Percentiles rank a stretch among this genome's conserved stretches.
Conservation (phyloP, 139 green algal species). For the Diplosphaera chodatii region DNA sequence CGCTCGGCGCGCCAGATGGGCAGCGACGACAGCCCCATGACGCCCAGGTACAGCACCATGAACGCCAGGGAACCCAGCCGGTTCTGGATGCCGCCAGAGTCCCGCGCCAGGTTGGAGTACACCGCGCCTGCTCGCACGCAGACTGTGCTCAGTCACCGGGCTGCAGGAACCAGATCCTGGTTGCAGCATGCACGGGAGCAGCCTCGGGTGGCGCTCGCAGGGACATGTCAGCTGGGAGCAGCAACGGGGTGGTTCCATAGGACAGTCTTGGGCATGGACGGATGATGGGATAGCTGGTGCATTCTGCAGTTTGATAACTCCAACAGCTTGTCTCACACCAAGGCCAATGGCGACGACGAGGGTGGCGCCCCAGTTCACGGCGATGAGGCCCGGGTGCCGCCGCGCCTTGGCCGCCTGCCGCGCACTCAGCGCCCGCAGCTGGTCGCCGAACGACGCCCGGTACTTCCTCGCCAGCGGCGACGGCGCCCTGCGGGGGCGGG, state of each 20-base stretch:
- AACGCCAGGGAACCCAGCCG: constrained; percentile 62
- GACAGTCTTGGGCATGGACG: too few relatives aligned
- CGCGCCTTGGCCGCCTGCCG: neutral
- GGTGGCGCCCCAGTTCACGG: constrained; percentile 55
- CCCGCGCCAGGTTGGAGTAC: constrained; percentile 3
- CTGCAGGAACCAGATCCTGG: too few relatives aligned
- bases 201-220: too few relatives aligned
- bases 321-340: constrained; percentile 15
- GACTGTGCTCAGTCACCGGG: too few relatives aligned
- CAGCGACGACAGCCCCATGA: constrained; percentile 53
- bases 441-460: neutral
- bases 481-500: neutral
- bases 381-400: constrained; percentile 16
- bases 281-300: too few relatives aligned
- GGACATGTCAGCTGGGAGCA: too few relatives aligned
- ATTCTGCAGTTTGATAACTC: too few relatives aligned
- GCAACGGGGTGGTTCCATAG: too few relatives aligned
- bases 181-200: too few relatives aligned
- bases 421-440: neutral
- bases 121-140: neutral
- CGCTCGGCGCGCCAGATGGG: constrained; percentile 57
- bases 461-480: neutral
- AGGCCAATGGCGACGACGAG: constrained; percentile 39
- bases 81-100: constrained; percentile 47
- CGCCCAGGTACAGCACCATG: constrained; percentile 52